Percentiles rank a stretch among this genome's conserved stretches.
Evolutionary conservation across 1,284 basidiomycete genomes (phyloP).

Genomic region (Wallemia mellicola): DNA sequence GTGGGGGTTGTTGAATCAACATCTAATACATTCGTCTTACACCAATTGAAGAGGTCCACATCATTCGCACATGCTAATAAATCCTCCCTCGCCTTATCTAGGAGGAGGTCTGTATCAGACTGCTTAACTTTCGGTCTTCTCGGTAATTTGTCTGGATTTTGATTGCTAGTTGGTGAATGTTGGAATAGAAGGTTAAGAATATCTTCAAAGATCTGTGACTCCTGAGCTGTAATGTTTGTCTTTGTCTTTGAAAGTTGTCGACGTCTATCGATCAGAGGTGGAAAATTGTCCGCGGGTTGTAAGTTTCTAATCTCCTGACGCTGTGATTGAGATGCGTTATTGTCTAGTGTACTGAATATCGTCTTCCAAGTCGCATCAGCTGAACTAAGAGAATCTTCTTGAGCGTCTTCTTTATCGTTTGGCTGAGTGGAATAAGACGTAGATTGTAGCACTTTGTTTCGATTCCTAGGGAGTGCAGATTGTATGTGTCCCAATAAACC

Average conservation of each 20-base stretch:
- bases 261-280: not conserved
- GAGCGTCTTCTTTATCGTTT: not conserved
- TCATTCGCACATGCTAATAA: constrained; percentile 40
- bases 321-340: not conserved
- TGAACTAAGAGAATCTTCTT: not conserved
- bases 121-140: not conserved
- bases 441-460: too few relatives aligned
- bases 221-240: not conserved
- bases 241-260: not conserved
- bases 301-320: not conserved
- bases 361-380: not conserved
- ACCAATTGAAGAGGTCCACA: constrained; percentile 43
- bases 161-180: not conserved
- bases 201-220: not conserved
- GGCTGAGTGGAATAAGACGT: not conserved
- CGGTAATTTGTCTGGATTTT: not conserved
- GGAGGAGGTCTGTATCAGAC: not conserved
- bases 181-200: not conserved
- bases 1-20: constrained; percentile 12
- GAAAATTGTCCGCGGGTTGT: not conserved
- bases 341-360: not conserved
- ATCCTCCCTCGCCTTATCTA: constrained; percentile 45
- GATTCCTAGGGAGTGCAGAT: too few relatives aligned
- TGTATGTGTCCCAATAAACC: too few relatives aligned
- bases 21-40: constrained; percentile 32